Percentiles rank a stretch among this genome's conserved stretches.
phyloP scores from a whole-genome alignment of 1,284 basidiomycete genomes.

The Cutaneotrichosporon sp. region DNA sequence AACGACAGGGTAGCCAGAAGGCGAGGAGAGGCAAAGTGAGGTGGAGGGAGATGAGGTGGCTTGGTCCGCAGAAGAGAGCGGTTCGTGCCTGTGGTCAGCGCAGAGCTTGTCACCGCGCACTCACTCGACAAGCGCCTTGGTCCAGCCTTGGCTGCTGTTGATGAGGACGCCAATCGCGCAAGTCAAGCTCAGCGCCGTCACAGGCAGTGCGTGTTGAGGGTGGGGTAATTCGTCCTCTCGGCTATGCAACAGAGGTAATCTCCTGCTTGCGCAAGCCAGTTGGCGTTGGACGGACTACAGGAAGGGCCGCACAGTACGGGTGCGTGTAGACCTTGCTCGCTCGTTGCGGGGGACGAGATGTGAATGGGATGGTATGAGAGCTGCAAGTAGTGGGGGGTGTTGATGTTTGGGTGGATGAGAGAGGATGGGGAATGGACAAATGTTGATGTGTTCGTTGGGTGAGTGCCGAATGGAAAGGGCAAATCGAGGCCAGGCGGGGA shows the following conservation, averaged over 20 bases:
- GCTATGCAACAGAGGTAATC: neutral
- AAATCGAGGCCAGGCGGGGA: neutral
- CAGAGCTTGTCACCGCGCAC: neutral
- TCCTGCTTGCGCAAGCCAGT: neutral
- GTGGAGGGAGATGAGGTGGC: neutral
- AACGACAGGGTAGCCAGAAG: neutral
- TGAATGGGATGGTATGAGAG: neutral
- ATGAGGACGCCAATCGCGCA: neutral
- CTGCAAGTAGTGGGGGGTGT: neutral
- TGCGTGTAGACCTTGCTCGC: neutral
- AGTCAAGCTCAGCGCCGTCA: neutral
- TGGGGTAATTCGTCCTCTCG: neutral
- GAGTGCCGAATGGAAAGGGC: neutral
- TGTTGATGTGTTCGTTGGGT: neutral
- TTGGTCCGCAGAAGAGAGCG: neutral
- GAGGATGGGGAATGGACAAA: neutral
- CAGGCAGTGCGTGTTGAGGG: neutral
- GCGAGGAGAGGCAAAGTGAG: neutral
- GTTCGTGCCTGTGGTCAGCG: conserved; percentile 1
- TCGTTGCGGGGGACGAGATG: neutral
- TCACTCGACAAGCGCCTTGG: conserved; percentile 2
- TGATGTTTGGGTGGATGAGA: neutral
- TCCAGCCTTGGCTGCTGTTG: neutral
- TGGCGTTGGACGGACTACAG: neutral
- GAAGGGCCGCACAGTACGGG: neutral